Evolutionary conservation across 1,284 basidiomycete species (phyloP), one percentile per base, ranked within the genome.

Genomic region (Athelia sp.): DNA sequence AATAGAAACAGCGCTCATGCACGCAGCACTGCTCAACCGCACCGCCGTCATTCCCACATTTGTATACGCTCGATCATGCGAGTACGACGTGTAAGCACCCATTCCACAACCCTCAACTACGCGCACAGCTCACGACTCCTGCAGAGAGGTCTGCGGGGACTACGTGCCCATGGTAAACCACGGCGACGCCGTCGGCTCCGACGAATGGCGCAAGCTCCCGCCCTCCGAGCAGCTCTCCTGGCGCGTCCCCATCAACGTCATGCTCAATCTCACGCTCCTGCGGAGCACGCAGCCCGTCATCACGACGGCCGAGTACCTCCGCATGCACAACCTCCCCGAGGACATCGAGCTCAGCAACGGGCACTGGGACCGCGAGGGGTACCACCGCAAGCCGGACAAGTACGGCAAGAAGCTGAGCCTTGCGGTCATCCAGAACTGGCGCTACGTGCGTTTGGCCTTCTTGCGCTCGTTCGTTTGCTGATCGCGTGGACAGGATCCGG

Each of bases 41-140:
- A 70, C 69, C 3, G 63, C 68, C 1, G 60, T 73, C 49, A 43
- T 74, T 17, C 71, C 71, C 1, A 66, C 68, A 4, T 65, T 63
- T 46, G 58, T 75, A 8, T 74, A 74, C 46, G 71, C 73, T 9
- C 61, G 73, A 14, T 59, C 63, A 1, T 73, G 73, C 53, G 71
- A 70, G 47, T 68, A 63, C 44, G 62, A 62, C 26, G 59, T 55
- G 62, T 62, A 45, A 23, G 64, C 13, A 13, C 43, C 38, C 9
- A 14, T 21, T 23, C 14, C 36, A 15, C 14, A 23, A 19, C 18
- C 48, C 29, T 13, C 2, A 10, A 34, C 38, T 24, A 32, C 18
- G 2, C 24, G 46, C 48, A 56, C 24, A 58, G 1, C 15, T 38
- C 46, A 19, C 3, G 6, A 29, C 26, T 13, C 13, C 4, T 29